Conservation (phyloP, 2,329 filamentous ascomycete genomes). For the Leptodontidium sp. region DNA sequence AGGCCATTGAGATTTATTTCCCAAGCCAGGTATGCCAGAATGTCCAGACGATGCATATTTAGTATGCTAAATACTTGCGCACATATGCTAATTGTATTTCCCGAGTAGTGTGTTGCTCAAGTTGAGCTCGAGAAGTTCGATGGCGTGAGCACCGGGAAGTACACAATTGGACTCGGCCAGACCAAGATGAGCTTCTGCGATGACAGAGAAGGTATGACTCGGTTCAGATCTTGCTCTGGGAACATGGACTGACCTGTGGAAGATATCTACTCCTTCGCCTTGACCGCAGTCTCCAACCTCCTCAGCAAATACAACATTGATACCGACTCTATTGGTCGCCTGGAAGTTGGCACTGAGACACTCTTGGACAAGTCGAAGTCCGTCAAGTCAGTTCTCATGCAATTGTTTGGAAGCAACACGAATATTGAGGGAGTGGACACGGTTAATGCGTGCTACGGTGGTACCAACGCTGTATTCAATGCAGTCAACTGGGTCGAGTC, state of each 20-base stretch:
- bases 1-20: slow-evolving; percentile 91
- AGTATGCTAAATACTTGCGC: neutral
- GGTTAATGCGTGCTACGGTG: slow-evolving; percentile 86
- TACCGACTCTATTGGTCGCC: slow-evolving; percentile 76
- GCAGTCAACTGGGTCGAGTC: slow-evolving; percentile 86
- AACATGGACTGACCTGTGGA: slow-evolving; percentile 24
- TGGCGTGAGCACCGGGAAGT: slow-evolving; percentile 82
- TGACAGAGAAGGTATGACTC: slow-evolving; percentile 77
- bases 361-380: slow-evolving; percentile 91
- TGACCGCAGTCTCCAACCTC: slow-evolving; percentile 80
- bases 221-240: neutral
- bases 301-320: slow-evolving; percentile 87
- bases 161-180: slow-evolving; percentile 90
- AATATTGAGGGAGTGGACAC: slow-evolving; percentile 86
- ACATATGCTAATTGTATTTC: slow-evolving; percentile 34
- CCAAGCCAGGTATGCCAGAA: slow-evolving; percentile 73
- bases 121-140: slow-evolving; percentile 85
- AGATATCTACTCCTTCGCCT: slow-evolving; percentile 89
- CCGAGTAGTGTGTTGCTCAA: slow-evolving; percentile 80
- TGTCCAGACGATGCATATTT: neutral
- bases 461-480: slow-evolving; percentile 87
- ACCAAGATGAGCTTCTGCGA: slow-evolving; percentile 94
- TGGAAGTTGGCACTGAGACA: slow-evolving; percentile 88
- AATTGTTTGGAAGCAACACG: slow-evolving; percentile 84
- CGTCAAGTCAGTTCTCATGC: slow-evolving; percentile 88